These are phyloP conservation scores for Rhizopogon roseolus DNA, from an alignment of 768 basidiomycete species.

Conservation along the genomic window DNA sequence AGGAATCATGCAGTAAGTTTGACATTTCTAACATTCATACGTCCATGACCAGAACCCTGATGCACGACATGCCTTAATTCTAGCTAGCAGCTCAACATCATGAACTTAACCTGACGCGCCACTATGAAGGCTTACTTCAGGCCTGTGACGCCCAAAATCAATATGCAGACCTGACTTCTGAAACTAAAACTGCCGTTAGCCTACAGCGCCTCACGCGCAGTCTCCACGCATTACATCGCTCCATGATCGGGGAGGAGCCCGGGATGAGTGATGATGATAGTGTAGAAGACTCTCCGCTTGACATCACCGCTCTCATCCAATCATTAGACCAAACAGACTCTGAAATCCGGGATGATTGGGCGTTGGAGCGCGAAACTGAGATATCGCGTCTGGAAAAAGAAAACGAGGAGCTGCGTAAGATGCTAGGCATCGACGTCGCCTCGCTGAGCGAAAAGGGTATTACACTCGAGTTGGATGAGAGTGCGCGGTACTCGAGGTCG, in stretches of 20 bases:
- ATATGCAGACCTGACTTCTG: conserved; percentile 51
- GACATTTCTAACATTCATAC: neutral
- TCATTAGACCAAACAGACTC: conserved; percentile 35
- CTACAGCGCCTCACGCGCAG: conserved; percentile 68
- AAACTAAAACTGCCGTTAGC: conserved; percentile 57
- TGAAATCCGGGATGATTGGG: conserved; percentile 70
- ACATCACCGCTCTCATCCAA: conserved; percentile 39
- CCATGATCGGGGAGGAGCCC: conserved; percentile 59
- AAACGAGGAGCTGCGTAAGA: conserved; percentile 70
- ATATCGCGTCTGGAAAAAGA: conserved; percentile 78
- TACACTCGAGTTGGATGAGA: conserved; percentile 39
- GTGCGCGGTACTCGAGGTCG: conserved; percentile 28
- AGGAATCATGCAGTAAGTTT: conserved; percentile 79
- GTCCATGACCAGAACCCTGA: conserved; percentile 4
- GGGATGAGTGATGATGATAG: conserved; percentile 22
- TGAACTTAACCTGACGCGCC: conserved; percentile 78
- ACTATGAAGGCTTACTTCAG: conserved; percentile 82
- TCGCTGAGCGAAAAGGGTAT: conserved; percentile 51
- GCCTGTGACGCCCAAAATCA: conserved; percentile 55
- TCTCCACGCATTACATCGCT: conserved; percentile 68
- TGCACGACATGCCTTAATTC: conserved; percentile 4
- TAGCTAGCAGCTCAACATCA: conserved; percentile 92
- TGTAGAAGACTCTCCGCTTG: conserved; percentile 29
- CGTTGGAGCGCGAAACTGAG: conserved; percentile 82
- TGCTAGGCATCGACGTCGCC: conserved; percentile 69